phyloP scores from a whole-genome alignment of 371 early-diverging fungal species.

The Rhizomucor miehei region DNA sequence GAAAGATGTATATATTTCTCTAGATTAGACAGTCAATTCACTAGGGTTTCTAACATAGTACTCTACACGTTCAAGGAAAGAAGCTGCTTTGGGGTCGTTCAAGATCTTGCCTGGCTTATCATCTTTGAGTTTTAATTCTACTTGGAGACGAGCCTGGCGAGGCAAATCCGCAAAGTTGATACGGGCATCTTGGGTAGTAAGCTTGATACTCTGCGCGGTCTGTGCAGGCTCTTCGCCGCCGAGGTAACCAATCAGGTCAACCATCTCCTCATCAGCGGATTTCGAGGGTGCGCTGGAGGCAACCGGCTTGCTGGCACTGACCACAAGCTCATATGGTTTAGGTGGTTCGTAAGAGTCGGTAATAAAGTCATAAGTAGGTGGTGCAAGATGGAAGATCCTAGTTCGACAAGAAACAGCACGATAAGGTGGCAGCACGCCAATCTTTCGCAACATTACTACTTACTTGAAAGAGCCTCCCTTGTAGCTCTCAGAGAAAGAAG shows the following conservation, averaged over 20 bases:
- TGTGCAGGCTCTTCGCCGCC: slow-evolving; percentile 20
- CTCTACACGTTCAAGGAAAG: slow-evolving; percentile 49
- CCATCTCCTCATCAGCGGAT: slow-evolving; percentile 20
- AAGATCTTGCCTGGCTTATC: slow-evolving; percentile 31
- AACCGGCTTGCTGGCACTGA: slow-evolving; percentile 18
- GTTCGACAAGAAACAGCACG: not conserved
- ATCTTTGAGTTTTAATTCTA: slow-evolving; percentile 41
- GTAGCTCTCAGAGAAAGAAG: slow-evolving; percentile 22
- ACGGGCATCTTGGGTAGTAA: slow-evolving; percentile 16
- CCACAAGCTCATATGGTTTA: slow-evolving; percentile 37
- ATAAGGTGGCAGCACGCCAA: too few species aligned
- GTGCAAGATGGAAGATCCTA: slow-evolving; percentile 44
- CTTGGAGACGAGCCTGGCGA: slow-evolving; percentile 14
- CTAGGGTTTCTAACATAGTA: slow-evolving; percentile 45
- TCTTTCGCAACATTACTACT: slow-evolving; percentile 2
- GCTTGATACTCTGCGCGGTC: slow-evolving; percentile 15
- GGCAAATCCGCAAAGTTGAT: slow-evolving; percentile 19
- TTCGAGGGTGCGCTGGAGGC: slow-evolving; percentile 5
- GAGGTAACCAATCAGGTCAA: slow-evolving; percentile 40
- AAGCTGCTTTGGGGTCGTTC: slow-evolving; percentile 32
- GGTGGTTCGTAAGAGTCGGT: slow-evolving; percentile 34
- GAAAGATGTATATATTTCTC: not conserved
- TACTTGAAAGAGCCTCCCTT: slow-evolving; percentile 42
- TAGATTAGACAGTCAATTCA: slow-evolving; percentile 22
- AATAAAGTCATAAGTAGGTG: slow-evolving; percentile 45